Base-by-base conservation (phyloP, 1,284 basidiomycete species). In the Trichosporon asahii region DNA sequence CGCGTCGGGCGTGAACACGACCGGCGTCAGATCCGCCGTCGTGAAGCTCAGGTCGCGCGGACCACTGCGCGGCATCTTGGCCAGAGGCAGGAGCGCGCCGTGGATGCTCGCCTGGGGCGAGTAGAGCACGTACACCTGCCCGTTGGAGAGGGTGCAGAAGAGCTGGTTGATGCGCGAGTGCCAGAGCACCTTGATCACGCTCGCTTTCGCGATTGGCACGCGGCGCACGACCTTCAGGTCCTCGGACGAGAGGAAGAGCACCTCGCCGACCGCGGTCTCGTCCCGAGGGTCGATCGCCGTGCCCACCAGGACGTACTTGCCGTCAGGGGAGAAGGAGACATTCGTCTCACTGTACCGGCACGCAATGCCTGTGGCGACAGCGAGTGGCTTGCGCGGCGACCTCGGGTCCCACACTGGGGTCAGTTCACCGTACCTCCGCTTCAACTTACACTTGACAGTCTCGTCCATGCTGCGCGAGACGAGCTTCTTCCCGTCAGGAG, bases 81-180 rank as follows among this genome's bases (percentile, higher is more conserved):
- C 90, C 71, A 96, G 85, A 5, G 93, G 86, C 57, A 99, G 86
- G 75, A 96, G 94, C 37, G 94, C 95, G 6, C 97, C 97, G 78
- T 96, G 94, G 72, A 91, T 85, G 12, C 95, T 98, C 21, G 90
- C 89, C 66, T 86, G 84, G 1, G 94, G 93, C 57, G 93, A 95
- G 85, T 99, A 99, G 65, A 96, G 86, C 67, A 98, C 92, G 70
- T 90, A 88, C 74, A 98, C 90, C 70, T 90, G 86, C 29, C 96
- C 97, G 74, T 89, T 92, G n/a, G 95, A 92, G 65, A 94, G 86
- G 1, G 93, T 90, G 31, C 91, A 88, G 68, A 97, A 86, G 78
- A 98, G 92, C 87, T 98, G 95, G 85, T 98, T 98, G 85, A 98
- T 97, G 82, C 93, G 92, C n/a, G 93, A 89, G 84, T 97, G 95